Conservation (phyloP, 2,329 filamentous ascomycete genomes). For the Sporothrix dimorphospora region DNA sequence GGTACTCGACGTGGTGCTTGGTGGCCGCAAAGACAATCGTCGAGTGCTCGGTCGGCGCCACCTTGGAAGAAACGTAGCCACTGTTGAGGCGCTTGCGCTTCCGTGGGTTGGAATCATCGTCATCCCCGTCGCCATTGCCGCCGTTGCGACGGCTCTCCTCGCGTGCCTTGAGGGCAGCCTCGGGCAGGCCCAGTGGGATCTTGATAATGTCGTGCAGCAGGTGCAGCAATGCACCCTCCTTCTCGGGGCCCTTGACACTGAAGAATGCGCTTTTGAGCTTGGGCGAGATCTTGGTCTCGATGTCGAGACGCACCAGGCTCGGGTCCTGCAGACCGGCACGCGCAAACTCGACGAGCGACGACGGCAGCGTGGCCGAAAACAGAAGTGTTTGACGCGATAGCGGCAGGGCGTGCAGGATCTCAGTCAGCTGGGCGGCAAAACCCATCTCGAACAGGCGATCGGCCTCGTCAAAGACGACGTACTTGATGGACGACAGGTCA, state of each 20-base stretch:
- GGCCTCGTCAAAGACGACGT: conserved; percentile 97
- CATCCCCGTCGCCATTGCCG: conserved; percentile 24
- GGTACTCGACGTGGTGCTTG: conserved; percentile 96
- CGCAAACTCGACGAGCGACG: conserved; percentile 93
- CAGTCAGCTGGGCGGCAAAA: conserved; percentile 88
- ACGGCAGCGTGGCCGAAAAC: conserved; percentile 93
- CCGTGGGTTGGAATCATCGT: conserved; percentile 59
- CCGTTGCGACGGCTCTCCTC: conserved; percentile 34
- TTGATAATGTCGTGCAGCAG: conserved; percentile 91
- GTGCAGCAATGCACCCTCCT: conserved; percentile 88
- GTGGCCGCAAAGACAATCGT: conserved; percentile 95
- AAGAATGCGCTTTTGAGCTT: conserved; percentile 97
- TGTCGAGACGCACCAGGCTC: conserved; percentile 84
- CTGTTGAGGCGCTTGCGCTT: conserved; percentile 72
- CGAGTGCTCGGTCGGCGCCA: conserved; percentile 83
- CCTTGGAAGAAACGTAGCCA: conserved; percentile 53
- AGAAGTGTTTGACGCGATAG: conserved; percentile 83
- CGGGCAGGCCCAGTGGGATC: conserved; percentile 72
- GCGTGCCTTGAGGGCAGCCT: conserved; percentile 51
- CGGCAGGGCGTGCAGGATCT: conserved; percentile 89
- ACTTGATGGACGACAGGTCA: conserved; percentile 86
- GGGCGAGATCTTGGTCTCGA: conserved; percentile 93
- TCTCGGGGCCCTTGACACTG: conserved; percentile 86
- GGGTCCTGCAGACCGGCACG: conserved; percentile 92
- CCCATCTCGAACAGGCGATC: conserved; percentile 99